These are phyloP conservation scores for Actinomortierella wolfii DNA, from an alignment of 371 early-diverging fungal species.

Conservation along the genomic window DNA sequence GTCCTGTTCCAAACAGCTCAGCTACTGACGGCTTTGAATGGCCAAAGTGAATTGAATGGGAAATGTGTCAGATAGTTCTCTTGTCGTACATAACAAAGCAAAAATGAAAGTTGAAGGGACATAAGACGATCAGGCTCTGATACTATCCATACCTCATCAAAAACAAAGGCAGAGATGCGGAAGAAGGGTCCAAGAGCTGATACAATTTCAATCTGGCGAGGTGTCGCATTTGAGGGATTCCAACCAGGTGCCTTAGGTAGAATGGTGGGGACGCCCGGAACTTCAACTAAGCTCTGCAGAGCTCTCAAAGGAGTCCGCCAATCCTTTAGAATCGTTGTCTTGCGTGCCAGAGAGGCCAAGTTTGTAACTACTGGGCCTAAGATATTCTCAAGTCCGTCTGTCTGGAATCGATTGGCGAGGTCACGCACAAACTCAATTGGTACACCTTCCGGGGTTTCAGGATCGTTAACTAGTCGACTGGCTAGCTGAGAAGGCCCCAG, in stretches of 20 bases:
- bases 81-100: no score
- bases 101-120: no score
- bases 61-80: no score
- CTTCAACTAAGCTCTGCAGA: slow-evolving; percentile 52
- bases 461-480: slow-evolving; percentile 50
- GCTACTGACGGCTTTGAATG: slow-evolving; percentile 63
- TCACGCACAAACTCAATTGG: slow-evolving; percentile 58
- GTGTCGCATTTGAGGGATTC: slow-evolving; percentile 59
- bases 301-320: slow-evolving; percentile 57
- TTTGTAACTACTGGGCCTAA: slow-evolving; percentile 56
- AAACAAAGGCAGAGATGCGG: slow-evolving; percentile 61
- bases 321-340: slow-evolving; percentile 59
- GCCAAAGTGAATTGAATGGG: background rate
- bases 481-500: slow-evolving; percentile 56
- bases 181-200: slow-evolving; percentile 82
- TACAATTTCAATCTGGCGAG: slow-evolving; percentile 65
- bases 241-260: slow-evolving; percentile 63
- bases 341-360: slow-evolving; percentile 49
- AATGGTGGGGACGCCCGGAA: slow-evolving; percentile 60
- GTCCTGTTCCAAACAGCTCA: slow-evolving; percentile 65
- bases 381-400: slow-evolving; percentile 67
- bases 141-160: slow-evolving; percentile 51
- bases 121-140: no score
- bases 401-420: slow-evolving; percentile 56
- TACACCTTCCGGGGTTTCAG: slow-evolving; percentile 53